phyloP scores from a whole-genome alignment of 75 land plant genomes.

The Cryptomeria japonica region DNA sequence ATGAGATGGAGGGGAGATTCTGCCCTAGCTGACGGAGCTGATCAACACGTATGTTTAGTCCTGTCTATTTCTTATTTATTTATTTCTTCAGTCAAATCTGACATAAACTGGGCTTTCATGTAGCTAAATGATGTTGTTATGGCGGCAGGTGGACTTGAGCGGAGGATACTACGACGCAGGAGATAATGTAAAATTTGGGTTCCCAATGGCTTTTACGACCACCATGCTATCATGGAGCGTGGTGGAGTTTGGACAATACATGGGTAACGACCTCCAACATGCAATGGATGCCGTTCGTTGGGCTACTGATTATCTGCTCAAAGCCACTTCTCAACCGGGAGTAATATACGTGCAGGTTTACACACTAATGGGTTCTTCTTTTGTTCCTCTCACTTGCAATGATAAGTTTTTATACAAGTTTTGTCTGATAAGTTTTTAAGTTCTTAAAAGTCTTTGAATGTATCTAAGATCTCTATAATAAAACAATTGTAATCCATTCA shows the following conservation, averaged over 20 bases:
- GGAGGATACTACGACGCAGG: conserved; percentile 88
- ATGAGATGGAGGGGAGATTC: conserved; percentile 42
- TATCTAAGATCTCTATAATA: too few species aligned
- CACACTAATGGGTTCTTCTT: too few species aligned
- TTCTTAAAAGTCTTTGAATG: too few species aligned
- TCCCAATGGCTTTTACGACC: conserved; percentile 75
- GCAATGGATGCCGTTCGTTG: conserved; percentile 51
- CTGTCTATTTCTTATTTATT: too few species aligned
- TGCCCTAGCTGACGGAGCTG: conserved; percentile 27
- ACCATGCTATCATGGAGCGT: conserved; percentile 72
- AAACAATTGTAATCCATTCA: too few species aligned
- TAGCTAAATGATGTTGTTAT: background rate
- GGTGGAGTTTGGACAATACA: conserved; percentile 47
- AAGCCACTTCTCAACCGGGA: conserved; percentile 46
- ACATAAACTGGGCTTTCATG: too few species aligned
- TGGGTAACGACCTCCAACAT: conserved; percentile 46
- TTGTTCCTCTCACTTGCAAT: too few species aligned
- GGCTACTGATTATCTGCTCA: conserved; percentile 75
- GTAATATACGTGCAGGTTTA: conserved; percentile 55
- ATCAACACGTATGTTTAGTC: conserved; percentile 18
- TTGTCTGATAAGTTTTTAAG: too few species aligned
- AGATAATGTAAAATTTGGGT: conserved; percentile 75
- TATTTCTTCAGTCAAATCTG: too few species aligned
- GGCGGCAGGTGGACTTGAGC: conserved; percentile 52
- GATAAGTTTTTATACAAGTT: too few species aligned